Evolutionary conservation across 2,329 filamentous ascomycete genomes (phyloP).

Genomic region (Bipolaris sorokiniana): DNA sequence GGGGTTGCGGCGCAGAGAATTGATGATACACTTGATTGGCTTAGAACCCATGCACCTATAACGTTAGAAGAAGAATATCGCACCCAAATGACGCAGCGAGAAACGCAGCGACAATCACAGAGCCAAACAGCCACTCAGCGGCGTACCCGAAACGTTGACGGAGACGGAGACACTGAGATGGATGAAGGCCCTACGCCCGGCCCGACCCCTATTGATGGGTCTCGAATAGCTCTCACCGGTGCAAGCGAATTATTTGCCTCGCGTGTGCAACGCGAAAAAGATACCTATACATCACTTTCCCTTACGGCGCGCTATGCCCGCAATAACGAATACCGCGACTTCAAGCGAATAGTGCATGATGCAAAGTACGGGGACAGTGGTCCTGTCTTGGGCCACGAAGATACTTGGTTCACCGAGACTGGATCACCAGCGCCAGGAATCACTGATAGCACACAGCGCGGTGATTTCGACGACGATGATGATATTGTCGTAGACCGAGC

Average conservation of each 20-base stretch:
- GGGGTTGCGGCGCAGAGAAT: conserved; percentile 56
- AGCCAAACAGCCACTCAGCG: conserved; percentile 31
- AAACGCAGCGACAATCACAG: conserved; percentile 42
- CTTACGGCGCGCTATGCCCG: conserved; percentile 59
- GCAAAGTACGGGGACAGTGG: conserved; percentile 62
- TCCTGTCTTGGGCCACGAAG: conserved; percentile 60
- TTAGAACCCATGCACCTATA: conserved; percentile 48
- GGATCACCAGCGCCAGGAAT: conserved; percentile 52
- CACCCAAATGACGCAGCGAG: conserved; percentile 47
- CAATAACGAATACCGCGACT: conserved; percentile 66
- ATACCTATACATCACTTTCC: conserved; percentile 51
- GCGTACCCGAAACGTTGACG: conserved; percentile 16
- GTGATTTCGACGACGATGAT: conserved; percentile 60
- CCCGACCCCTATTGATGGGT: conserved; percentile 46
- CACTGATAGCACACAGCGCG: conserved; percentile 41
- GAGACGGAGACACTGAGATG: conserved; percentile 33
- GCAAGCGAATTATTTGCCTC: conserved; percentile 47
- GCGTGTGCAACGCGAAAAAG: conserved; percentile 50
- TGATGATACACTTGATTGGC: conserved; percentile 51
- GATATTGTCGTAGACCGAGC: conserved; percentile 72
- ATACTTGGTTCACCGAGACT: conserved; percentile 67
- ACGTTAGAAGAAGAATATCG: conserved; percentile 37
- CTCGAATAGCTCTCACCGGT: conserved; percentile 41
- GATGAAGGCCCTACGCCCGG: conserved; percentile 49
- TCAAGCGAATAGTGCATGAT: conserved; percentile 68